These are phyloP conservation scores for Aegilops bicornis DNA, from an alignment of 176 grass and related monocot genomes.

Conservation along the genomic window DNA sequence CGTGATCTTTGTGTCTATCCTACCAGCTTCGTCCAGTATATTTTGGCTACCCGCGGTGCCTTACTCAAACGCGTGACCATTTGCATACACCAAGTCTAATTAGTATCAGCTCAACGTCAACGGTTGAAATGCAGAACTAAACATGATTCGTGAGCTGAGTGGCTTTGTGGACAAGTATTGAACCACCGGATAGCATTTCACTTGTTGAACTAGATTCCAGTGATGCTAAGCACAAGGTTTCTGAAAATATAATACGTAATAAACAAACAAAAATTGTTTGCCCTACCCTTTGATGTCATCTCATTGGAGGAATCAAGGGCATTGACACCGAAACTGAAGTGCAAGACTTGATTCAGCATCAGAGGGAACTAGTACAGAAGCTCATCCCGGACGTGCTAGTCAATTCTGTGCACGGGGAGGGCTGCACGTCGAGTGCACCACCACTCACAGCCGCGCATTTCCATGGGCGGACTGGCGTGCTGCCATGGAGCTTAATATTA, in stretches of 20 bases:
- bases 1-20: too few relatives aligned
- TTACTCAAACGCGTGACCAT: too few relatives aligned
- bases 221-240: neutral
- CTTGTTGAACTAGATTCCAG: neutral
- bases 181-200: neutral
- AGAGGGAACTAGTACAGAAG: slow-evolving; percentile 66
- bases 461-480: slow-evolving; percentile 35
- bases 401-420: slow-evolving; percentile 63
- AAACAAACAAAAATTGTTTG: neutral
- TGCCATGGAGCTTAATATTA: slow-evolving; percentile 56
- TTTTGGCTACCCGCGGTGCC: too few relatives aligned
- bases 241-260: neutral
- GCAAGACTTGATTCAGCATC: slow-evolving; percentile 29
- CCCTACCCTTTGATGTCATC: neutral
- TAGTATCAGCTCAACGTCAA: neutral
- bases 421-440: slow-evolving; percentile 63
- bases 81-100: neutral
- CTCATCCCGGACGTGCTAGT: slow-evolving; percentile 50
- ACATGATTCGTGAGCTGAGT: neutral
- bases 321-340: neutral
- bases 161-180: neutral
- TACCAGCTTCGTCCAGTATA: too few relatives aligned
- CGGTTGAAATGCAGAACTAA: neutral
- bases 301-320: neutral
- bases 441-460: slow-evolving; percentile 74